phyloP scores from a whole-genome alignment of 352 stramenopile genomes.

The Phytophthora sansomeana region DNA sequence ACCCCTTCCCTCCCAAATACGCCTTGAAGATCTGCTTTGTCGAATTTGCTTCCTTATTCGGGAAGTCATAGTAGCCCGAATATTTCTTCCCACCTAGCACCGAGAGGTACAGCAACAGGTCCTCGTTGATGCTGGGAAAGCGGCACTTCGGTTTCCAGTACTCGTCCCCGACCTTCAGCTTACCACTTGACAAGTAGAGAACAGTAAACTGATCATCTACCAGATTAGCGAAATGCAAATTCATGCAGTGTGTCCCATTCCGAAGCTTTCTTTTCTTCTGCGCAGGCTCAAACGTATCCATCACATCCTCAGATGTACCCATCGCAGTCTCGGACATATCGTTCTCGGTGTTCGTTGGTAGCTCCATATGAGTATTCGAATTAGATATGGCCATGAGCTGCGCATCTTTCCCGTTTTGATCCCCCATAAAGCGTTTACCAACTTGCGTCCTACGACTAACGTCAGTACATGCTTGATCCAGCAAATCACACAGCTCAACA shows the following conservation, averaged over 20 bases:
- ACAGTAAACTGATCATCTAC: slow-evolving; percentile 3
- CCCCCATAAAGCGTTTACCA: slow-evolving; percentile 4
- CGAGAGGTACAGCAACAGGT: slow-evolving; percentile 19
- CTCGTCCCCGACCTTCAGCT: neutral
- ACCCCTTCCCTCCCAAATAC: too few species aligned
- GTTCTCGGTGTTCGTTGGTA: too few species aligned
- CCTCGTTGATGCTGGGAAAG: slow-evolving; percentile 9
- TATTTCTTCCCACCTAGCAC: slow-evolving; percentile 18
- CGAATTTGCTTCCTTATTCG: too few species aligned
- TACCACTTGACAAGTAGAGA: neutral
- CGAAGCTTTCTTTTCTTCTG: too few species aligned
- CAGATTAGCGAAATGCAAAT: slow-evolving; percentile 11
- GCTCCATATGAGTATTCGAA: too few species aligned
- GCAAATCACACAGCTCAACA: slow-evolving; percentile 4
- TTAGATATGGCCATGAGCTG: slow-evolving; percentile 18
- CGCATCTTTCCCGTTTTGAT: neutral
- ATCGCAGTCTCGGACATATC: too few species aligned
- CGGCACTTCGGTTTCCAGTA: neutral
- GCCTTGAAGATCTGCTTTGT: too few species aligned
- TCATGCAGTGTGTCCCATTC: slow-evolving; percentile 8
- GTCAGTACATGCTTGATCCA: slow-evolving; percentile 5
- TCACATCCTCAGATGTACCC: too few species aligned
- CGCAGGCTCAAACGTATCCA: too few species aligned
- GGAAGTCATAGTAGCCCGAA: slow-evolving; percentile 12
- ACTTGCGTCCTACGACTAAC: neutral